Conservation (phyloP, 306 rosid genomes). For the Canavalia ensiformis region DNA sequence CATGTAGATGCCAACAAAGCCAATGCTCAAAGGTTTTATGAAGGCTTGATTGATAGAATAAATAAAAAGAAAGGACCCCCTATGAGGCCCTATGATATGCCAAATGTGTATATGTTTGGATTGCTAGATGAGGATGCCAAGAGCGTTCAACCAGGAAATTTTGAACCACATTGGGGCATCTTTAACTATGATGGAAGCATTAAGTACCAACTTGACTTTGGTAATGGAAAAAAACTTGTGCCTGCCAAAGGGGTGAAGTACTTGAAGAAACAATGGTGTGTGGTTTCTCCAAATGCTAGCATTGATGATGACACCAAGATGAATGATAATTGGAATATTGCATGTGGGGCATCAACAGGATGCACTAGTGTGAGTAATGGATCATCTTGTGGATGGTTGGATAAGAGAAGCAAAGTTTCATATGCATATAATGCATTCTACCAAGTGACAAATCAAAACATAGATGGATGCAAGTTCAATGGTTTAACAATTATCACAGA, state of each 20-base stretch:
- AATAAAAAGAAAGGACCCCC: slow-evolving; percentile 61
- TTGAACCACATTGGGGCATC: slow-evolving; percentile 81
- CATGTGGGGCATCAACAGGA: slow-evolving; percentile 64
- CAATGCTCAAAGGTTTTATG: slow-evolving; percentile 62
- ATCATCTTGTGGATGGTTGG: slow-evolving; percentile 6
- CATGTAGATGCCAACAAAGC: slow-evolving; percentile 53
- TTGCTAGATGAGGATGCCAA: slow-evolving; percentile 71
- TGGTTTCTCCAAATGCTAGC: slow-evolving; percentile 61
- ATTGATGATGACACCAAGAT: slow-evolving; percentile 55
- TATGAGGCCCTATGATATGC: slow-evolving; percentile 49
- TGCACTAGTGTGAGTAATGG: slow-evolving; percentile 58
- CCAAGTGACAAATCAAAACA: slow-evolving; percentile 14
- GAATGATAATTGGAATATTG: slow-evolving; percentile 47
- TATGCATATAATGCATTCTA: slow-evolving; percentile 27
- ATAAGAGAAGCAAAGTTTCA: slow-evolving; percentile 32
- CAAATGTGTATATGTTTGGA: slow-evolving; percentile 64
- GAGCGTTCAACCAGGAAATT: slow-evolving; percentile 67
- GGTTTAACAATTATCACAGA: neutral
- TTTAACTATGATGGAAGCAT: slow-evolving; percentile 68
- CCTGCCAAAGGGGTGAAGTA: slow-evolving; percentile 69
- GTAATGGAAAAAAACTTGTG: slow-evolving; percentile 38
- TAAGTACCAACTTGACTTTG: slow-evolving; percentile 59
- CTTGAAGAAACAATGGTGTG: slow-evolving; percentile 62
- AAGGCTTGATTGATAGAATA: slow-evolving; percentile 61
- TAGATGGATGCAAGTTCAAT: neutral